Percentiles rank a stretch among this genome's conserved stretches.
These are phyloP conservation scores for Spathaspora girioi DNA, from an alignment of 805 yeast genomes.

Conservation along the genomic window DNA sequence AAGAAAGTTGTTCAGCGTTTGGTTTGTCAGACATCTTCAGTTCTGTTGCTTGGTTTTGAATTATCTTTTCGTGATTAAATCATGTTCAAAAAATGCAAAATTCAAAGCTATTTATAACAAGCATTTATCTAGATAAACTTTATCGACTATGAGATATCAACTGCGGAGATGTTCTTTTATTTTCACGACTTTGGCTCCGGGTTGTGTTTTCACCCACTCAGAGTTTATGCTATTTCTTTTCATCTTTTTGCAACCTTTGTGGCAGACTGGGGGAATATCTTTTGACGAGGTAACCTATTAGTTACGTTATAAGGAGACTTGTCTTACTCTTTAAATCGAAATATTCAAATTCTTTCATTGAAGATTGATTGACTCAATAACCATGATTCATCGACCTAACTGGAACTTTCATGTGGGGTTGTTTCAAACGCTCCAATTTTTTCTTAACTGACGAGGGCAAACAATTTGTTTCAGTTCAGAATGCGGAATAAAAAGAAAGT, in stretches of 20 bases:
- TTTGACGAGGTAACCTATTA: background rate
- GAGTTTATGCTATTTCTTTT: background rate
- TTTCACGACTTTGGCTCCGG: background rate
- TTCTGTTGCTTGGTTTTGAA: background rate
- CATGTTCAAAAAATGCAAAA: background rate
- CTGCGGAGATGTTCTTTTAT: background rate
- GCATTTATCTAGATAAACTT: background rate
- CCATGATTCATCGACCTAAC: background rate
- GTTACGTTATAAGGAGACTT: background rate
- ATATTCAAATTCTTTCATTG: background rate
- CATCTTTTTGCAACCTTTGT: background rate
- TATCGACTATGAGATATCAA: background rate
- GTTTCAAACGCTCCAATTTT: background rate
- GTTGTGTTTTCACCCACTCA: background rate
- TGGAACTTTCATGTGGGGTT: background rate
- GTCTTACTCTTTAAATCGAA: background rate
- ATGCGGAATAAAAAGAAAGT: too few relatives aligned
- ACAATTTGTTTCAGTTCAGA: background rate
- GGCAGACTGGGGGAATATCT: background rate
- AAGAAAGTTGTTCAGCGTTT: conserved; percentile 1
- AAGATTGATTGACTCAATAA: too few relatives aligned
- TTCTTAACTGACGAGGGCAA: background rate
- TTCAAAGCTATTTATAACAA: background rate
- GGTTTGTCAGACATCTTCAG: conserved; percentile 1
- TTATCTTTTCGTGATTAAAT: background rate